Evolutionary conservation across 805 yeast genomes (phyloP), one percentile per base, ranked within the genome.

Genomic region (Jamesozyma jinghongensis): DNA sequence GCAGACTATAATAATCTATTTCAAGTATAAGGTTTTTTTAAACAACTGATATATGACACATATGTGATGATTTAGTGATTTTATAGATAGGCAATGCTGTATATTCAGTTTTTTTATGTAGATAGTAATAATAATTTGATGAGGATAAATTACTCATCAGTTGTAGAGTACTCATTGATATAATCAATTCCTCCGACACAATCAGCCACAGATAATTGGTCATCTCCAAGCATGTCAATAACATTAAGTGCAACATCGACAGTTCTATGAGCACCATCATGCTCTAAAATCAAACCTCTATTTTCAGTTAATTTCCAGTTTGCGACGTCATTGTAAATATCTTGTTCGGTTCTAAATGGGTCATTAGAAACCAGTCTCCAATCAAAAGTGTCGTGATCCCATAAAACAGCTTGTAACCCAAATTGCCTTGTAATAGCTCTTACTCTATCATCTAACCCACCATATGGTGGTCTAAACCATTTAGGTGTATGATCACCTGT

Each of bases 391-490:
- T 90, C 97, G 53, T 73, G 75, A 56, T 86, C 92, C 98, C 97
- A 90, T 27, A 90, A 62, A 19, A 83, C 96, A 4, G 84, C 77
- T 53, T 81, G 86, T 71, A 90, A 73, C 0, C 96, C 95, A 60
- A 90, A 82, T 61, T 81, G 84, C 40, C 88, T 68, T 13, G 85
- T 73, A 40, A 90, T 84, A 2, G 79, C 65, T 42, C 97, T 67
- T 1, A 90, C 82, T 40, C 97, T 67, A 57, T 87, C 81, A 63
- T 90, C 98, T 27, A 85, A 70, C 0, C 95, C 97, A 1, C 97
- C 98, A 57, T 85, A 90, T 1, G 98, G 98, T 0, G 98, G 98
- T 50, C 98, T 73, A 60, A 84, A 90, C 84, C 90, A 90, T 54
- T 81, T 81, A 5, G 98, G 98, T 8, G 84, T 57, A 53, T 87